These are phyloP conservation scores for Datisca glomerata DNA, from an alignment of 306 rosid species.

Conservation along the genomic window DNA sequence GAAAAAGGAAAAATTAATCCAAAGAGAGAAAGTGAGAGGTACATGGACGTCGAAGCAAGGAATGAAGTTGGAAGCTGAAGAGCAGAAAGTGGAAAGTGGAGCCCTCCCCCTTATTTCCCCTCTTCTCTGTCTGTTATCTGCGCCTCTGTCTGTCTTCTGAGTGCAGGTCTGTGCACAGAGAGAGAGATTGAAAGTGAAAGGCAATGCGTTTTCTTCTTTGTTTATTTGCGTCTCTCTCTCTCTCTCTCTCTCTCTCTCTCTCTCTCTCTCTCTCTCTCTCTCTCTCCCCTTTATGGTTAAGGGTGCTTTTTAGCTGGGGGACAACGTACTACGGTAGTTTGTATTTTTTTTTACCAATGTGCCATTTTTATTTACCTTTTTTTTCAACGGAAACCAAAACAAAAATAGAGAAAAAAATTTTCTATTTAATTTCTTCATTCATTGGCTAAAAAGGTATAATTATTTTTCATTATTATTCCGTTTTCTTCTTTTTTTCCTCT, in stretches of 20 bases:
- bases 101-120: conserved; percentile 3
- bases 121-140: background rate
- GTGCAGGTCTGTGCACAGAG: background rate
- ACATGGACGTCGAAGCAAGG: background rate
- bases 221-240: background rate
- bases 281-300: background rate
- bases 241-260: conserved; percentile 3
- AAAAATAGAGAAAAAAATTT: too few species aligned
- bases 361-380: background rate
- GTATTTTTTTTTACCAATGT: background rate
- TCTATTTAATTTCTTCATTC: background rate
- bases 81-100: background rate
- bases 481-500: background rate
- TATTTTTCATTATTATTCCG: background rate
- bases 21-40: background rate
- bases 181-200: conserved; percentile 7
- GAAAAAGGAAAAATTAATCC: background rate
- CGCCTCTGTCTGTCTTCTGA: too few species aligned
- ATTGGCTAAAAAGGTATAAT: background rate
- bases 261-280: conserved; percentile 4
- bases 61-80: background rate
- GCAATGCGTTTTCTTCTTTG: conserved; percentile 2
- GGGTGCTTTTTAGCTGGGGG: conserved; percentile 4
- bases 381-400: too few species aligned
- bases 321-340: background rate